Percentiles rank a stretch among this genome's conserved stretches.
These are phyloP conservation scores for Boechera divaricarpa DNA, from an alignment of 345 rosid species.

Conservation along the genomic window DNA sequence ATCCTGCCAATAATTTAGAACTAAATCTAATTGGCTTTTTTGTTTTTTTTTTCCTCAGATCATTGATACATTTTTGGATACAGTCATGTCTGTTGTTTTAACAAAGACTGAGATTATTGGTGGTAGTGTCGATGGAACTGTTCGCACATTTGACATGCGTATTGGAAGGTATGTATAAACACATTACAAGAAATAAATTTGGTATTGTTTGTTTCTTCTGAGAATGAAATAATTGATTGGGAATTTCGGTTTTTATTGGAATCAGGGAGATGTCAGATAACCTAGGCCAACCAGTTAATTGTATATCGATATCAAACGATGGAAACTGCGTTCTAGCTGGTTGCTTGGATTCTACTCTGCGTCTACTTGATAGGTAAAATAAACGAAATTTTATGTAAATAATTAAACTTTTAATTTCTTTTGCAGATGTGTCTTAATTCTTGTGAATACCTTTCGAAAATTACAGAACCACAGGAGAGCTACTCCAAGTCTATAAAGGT, in stretches of 20 bases:
- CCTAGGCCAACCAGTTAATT: constrained; percentile 94
- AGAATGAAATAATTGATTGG: not conserved
- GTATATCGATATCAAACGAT: constrained; percentile 92
- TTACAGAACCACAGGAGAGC: constrained; percentile 80
- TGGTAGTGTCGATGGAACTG: constrained; percentile 98
- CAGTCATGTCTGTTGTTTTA: constrained; percentile 94
- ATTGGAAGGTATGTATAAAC: constrained; percentile 71
- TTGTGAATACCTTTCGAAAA: constrained; percentile 26
- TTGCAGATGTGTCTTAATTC: constrained; percentile 1
- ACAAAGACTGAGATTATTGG: constrained; percentile 92
- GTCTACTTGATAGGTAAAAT: constrained; percentile 80
- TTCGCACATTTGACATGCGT: constrained; percentile 95
- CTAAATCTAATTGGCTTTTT: constrained; percentile 1
- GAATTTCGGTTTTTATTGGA: not conserved
- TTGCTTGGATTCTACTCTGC: constrained; percentile 87
- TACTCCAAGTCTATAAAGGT: constrained; percentile 90
- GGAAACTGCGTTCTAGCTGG: constrained; percentile 87
- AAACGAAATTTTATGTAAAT: not conserved
- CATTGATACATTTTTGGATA: constrained; percentile 78
- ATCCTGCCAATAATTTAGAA: not conserved
- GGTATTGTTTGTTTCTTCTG: not conserved
- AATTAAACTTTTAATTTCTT: no score
- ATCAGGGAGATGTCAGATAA: constrained; percentile 83
- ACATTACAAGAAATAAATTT: not conserved
- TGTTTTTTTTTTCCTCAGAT: constrained; percentile 51